Base-by-base conservation (phyloP, 257 asterid species). In the Linaria vulgaris region DNA sequence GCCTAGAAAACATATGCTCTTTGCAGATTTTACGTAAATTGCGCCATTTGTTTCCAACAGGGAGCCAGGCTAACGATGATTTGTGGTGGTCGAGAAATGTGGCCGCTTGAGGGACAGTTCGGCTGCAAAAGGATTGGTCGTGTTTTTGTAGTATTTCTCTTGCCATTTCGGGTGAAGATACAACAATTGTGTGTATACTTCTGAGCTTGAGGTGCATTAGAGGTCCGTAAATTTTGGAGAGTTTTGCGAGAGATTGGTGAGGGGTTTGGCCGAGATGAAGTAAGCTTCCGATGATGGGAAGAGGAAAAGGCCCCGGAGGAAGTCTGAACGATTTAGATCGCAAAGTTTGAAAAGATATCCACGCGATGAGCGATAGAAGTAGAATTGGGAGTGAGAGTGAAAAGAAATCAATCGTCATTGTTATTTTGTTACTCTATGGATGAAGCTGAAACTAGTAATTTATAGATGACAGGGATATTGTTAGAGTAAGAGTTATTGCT, bases 231-330 rank as follows among this genome's bases (percentile, higher is more conserved):
- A 3, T 52, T 52, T 52, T 52, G 3, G 57, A 52, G 7, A 52
- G 57, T 6, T 52, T 52, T 22, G 57, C 25, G 22, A 52, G 57
- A 3, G 57, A 52, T 52, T 10, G 12, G 57, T 52, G 57, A 52
- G 57, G 57, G 57, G 10, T 52, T n/a, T 9, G 0, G 22, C 57
- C 37, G 0, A 52, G 11, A 10, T 52, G 57, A 12, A 16, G 57
- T 20, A 52, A 20, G 15, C 25, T 52, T n/a, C 57, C 57, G 12
- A 52, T 22, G 5, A 52, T 52, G 1, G 57, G 57, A 10, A 52
- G 25, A 52, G 57, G 57, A 52, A 20, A 22, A 16, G 57, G 57
- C 0, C 57, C 57, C 12, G 57, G 57, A 52, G 57, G 57, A 52
- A 22, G 25, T 30, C 6, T 30, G 17, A 0, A 0, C 22, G 14